Evolutionary conservation across 345 rosid genomes (phyloP), one percentile per base, ranked within the genome.

Genomic region (Boechera retrofracta): DNA sequence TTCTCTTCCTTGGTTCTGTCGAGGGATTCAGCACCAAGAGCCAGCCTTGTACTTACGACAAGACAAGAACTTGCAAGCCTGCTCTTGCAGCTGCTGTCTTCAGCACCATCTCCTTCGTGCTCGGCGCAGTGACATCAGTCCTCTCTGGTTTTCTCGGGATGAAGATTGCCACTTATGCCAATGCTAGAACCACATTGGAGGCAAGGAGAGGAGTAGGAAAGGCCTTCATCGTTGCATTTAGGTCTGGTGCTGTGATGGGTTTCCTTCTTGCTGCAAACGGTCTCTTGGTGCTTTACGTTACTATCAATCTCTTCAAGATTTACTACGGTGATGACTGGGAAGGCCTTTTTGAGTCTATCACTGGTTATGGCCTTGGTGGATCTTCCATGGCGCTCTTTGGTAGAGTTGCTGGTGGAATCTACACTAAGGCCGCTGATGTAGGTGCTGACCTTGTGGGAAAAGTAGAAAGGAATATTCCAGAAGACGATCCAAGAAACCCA

Each of bases 121-220:
- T 91, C 2, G 95, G 97, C 8, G 93, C 85, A 10, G 24, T 87
- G 45, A 91, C 97, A n/a, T 89, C 97, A 12, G 82, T 92, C 42
- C 78, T 91, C 48, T 91, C 97, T 76, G 97, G 97, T 45, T 91
- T 92, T 79, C 93, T 89, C 60, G 96, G 97, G 32, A 92, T 92
- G 95, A 92, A 92, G 84, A 92, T 92, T 73, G 95, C 97, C 26
- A 89, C 97, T n/a, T 92, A 85, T 71, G 97, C 97, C 7, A 92
- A 92, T 75, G 95, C 97, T 48, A 89, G 95, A 79, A 92, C 97
- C 72, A 89, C 97, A 32, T 76, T 92, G 64, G 96, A 92, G 74
- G 95, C 97, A 36, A 87, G 97, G 36, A 92, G 87, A 80, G 92
- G 97, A 33, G 95, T 92, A 12, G 95, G 97, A 24, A 89, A 89